Conservation (phyloP, 805 yeast genomes). For the Metschnikowia amazonensis region DNA sequence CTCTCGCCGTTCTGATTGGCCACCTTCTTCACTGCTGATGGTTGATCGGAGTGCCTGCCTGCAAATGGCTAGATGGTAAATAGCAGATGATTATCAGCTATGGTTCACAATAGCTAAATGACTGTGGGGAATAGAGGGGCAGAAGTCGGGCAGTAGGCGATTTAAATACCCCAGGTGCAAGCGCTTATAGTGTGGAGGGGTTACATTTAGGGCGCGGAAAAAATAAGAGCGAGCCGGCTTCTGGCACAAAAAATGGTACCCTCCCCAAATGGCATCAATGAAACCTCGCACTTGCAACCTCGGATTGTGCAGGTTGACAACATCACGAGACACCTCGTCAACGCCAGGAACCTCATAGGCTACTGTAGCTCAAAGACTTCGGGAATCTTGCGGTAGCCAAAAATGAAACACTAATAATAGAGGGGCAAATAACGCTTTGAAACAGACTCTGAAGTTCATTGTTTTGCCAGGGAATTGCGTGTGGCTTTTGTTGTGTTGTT, state of each 20-base stretch:
- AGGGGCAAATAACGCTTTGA: no score
- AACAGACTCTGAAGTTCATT: no score
- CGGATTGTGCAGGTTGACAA: neutral
- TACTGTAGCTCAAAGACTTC: no score
- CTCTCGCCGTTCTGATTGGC: neutral
- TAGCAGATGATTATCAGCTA: neutral
- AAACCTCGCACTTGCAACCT: constrained; percentile 6
- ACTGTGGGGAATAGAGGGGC: neutral
- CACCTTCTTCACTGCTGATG: neutral
- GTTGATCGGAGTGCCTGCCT: neutral
- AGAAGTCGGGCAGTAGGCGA: neutral
- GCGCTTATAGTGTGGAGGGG: neutral
- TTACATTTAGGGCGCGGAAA: constrained; percentile 3
- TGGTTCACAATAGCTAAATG: neutral
- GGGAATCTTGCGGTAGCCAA: no score
- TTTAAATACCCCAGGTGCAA: neutral
- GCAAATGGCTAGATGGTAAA: neutral
- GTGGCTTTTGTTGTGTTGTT: no score
- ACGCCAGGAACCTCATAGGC: neutral
- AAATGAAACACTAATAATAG: no score
- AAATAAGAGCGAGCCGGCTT: neutral
- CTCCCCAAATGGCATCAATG: neutral
- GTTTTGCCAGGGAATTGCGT: no score
- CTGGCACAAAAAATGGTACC: constrained; percentile 3
- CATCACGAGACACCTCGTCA: neutral